These are phyloP conservation scores for Mycena rebaudengoi DNA, from an alignment of 768 basidiomycete genomes.

Conservation along the genomic window DNA sequence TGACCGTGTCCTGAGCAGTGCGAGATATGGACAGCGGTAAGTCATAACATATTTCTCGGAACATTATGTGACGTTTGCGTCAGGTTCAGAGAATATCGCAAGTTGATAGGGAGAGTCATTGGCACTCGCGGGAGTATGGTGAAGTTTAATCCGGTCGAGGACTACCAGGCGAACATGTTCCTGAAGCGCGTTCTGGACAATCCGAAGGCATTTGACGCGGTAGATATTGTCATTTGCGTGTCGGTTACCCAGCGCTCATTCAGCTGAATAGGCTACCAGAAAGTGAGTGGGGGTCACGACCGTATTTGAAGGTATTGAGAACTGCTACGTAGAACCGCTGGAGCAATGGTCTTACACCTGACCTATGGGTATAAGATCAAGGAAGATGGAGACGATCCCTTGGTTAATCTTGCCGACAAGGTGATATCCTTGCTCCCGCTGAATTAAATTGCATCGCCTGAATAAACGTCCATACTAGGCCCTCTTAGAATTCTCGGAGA, in stretches of 20 bases:
- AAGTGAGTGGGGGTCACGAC: constrained; percentile 21
- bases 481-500: constrained; percentile 46
- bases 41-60: background rate
- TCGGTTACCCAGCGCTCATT: constrained; percentile 38
- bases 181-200: constrained; percentile 45
- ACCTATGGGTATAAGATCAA: constrained; percentile 53
- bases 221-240: constrained; percentile 26
- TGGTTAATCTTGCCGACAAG: constrained; percentile 47
- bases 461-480: constrained; percentile 24
- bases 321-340: constrained; percentile 44
- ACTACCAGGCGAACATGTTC: constrained; percentile 49
- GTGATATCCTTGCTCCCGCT: background rate
- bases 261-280: constrained; percentile 31
- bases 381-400: constrained; percentile 46
- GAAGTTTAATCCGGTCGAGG: constrained; percentile 47
- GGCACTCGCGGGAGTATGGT: constrained; percentile 48
- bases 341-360: constrained; percentile 53
- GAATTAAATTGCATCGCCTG: background rate
- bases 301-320: background rate
- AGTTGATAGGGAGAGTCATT: constrained; percentile 50
- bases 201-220: constrained; percentile 34
- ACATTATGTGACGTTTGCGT: background rate
- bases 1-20: constrained; percentile 13
- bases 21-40: constrained; percentile 11
- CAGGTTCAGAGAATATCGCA: constrained; percentile 36